A percentile compares a stretch with the other conserved stretches of the same genome.
These are phyloP conservation scores for Sporodiniella umbellata DNA, from an alignment of 371 early-diverging fungal species.

Conservation along the genomic window DNA sequence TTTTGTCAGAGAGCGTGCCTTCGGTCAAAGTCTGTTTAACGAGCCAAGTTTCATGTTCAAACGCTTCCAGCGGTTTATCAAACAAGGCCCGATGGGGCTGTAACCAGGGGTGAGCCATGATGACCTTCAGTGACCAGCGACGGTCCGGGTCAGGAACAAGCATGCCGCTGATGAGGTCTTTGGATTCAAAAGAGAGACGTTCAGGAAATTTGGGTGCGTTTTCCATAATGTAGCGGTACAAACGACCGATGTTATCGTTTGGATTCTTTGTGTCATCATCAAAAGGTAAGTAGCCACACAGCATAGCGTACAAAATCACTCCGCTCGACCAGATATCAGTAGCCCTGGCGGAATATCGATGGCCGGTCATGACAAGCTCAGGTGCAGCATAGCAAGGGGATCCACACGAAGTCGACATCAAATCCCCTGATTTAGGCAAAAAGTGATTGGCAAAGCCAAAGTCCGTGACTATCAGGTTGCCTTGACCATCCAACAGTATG, in stretches of 20 bases:
- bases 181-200: constrained; percentile 73
- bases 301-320: constrained; percentile 95
- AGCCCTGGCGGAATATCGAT: constrained; percentile 93
- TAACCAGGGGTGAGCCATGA: constrained; percentile 81
- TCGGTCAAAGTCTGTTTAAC: constrained; percentile 8
- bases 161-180: constrained; percentile 84
- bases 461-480: constrained; percentile 96
- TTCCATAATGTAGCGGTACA: constrained; percentile 92
- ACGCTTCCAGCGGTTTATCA: constrained; percentile 20
- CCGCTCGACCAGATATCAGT: constrained; percentile 97
- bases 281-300: constrained; percentile 97
- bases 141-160: constrained; percentile 85
- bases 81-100: constrained; percentile 18
- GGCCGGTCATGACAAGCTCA: constrained; percentile 94
- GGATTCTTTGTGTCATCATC: constrained; percentile 98
- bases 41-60: constrained; percentile 11
- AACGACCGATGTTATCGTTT: constrained; percentile 92
- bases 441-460: constrained; percentile 99
- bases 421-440: constrained; percentile 58
- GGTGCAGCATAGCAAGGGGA: constrained; percentile 99
- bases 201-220: constrained; percentile 87
- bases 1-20: background rate
- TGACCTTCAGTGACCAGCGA: constrained; percentile 79
- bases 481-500: constrained; percentile 80
- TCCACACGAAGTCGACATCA: constrained; percentile 94